Evolutionary conservation across 2,329 filamentous ascomycete genomes (phyloP).

Genomic region (Pyricularia grisea): DNA sequence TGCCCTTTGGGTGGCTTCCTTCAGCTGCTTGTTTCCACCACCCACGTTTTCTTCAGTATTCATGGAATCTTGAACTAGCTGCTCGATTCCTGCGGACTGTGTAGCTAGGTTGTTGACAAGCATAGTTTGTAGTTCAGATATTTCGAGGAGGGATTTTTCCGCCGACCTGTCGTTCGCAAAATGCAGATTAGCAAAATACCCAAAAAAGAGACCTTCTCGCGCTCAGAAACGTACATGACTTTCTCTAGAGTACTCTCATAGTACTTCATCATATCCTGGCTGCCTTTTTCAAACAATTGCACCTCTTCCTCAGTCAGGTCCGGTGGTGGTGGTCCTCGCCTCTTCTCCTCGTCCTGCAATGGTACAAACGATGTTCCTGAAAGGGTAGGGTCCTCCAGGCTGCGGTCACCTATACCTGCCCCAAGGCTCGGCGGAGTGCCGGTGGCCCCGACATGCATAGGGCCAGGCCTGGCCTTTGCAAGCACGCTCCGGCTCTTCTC

Average conservation of each 20-base stretch:
- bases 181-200: not conserved
- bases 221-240: constrained; percentile 61
- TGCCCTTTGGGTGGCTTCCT: constrained; percentile 64
- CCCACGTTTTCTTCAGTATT: constrained; percentile 79
- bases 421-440: not conserved
- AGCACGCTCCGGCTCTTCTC: constrained; percentile 84
- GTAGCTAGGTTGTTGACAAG: constrained; percentile 77
- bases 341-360: constrained; percentile 12
- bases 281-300: constrained; percentile 89
- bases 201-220: not conserved
- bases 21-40: constrained; percentile 83
- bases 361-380: not conserved
- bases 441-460: not conserved
- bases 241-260: constrained; percentile 92
- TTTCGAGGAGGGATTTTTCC: constrained; percentile 84
- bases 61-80: constrained; percentile 75
- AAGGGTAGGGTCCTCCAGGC: not conserved
- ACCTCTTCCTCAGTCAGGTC: constrained; percentile 75
- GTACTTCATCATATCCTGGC: constrained; percentile 84
- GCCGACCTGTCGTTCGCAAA: constrained; percentile 50
- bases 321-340: constrained; percentile 22
- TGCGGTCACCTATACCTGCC: not conserved
- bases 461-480: constrained; percentile 47
- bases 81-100: constrained; percentile 82
- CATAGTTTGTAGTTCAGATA: constrained; percentile 82